These are phyloP conservation scores for Nannizzia gypsea DNA, from an alignment of 2,329 filamentous ascomycete species.

Conservation along the genomic window DNA sequence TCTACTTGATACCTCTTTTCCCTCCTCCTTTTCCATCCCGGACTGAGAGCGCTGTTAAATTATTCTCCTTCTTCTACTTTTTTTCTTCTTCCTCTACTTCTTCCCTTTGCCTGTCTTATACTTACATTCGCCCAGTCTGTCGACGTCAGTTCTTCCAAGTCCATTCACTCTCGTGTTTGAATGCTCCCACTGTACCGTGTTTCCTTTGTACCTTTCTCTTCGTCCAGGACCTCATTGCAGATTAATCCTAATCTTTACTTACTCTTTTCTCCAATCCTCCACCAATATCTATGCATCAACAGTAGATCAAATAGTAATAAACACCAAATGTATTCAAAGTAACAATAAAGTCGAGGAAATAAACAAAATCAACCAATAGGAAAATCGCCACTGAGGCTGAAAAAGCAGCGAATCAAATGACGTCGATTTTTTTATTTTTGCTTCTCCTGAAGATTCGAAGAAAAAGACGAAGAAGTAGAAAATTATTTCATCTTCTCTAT, in stretches of 20 bases:
- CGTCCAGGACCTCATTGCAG: conserved; percentile 1
- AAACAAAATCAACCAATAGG: background rate
- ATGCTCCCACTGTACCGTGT: background rate
- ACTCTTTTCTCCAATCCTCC: too few species aligned
- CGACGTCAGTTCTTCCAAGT: background rate
- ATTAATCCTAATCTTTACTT: conserved; percentile 3
- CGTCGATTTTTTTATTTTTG: background rate
- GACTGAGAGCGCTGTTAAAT: background rate
- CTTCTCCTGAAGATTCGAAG: background rate
- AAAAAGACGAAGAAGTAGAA: background rate
- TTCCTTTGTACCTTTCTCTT: background rate
- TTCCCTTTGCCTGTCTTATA: background rate
- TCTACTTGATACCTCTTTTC: background rate
- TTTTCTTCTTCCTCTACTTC: background rate
- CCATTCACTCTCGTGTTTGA: background rate
- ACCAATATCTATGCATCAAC: too few species aligned
- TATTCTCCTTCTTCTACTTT: background rate
- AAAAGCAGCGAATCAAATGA: background rate
- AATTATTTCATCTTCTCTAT: background rate
- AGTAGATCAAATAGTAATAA: background rate
- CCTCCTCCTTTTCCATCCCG: background rate
- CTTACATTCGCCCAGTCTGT: background rate
- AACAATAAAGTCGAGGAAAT: background rate
- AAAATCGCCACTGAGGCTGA: background rate
- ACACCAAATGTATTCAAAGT: too few species aligned